Percentiles rank a stretch among this genome's conserved stretches.
These are phyloP conservation scores for Sporopachydermia lactativora DNA, from an alignment of 805 yeast genomes.

Conservation along the genomic window DNA sequence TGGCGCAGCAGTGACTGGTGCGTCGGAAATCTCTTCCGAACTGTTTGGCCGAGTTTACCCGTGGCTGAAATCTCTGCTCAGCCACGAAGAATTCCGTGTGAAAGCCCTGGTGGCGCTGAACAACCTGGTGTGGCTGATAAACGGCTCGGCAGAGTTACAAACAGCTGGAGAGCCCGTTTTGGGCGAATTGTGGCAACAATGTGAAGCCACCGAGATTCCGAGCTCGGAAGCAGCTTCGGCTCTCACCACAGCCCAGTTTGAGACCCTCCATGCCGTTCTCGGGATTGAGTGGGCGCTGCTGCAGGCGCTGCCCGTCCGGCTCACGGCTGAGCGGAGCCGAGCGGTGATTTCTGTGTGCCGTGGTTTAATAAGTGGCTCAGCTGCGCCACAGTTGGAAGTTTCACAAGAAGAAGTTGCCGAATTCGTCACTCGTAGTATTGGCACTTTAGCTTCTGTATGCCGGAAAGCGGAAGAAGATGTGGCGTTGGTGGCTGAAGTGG, in stretches of 20 bases:
- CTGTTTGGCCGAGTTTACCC: constrained; percentile 15
- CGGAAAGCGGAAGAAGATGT: constrained; percentile 26
- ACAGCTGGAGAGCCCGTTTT: constrained; percentile 24
- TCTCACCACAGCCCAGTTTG: constrained; percentile 10
- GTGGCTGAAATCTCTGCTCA: constrained; percentile 23
- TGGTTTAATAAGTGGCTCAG: constrained; percentile 7
- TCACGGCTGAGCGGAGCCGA: constrained; percentile 4
- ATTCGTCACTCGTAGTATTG: constrained; percentile 29
- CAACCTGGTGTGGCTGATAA: constrained; percentile 50
- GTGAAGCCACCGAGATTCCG: neutral
- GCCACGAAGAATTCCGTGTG: constrained; percentile 26
- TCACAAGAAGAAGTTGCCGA: constrained; percentile 22
- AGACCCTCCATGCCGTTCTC: constrained; percentile 17
- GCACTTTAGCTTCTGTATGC: constrained; percentile 39
- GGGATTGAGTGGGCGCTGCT: constrained; percentile 33
- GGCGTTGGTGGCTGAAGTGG: constrained; percentile 29
- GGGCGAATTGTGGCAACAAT: constrained; percentile 13
- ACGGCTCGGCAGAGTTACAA: constrained; percentile 21
- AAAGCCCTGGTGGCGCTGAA: constrained; percentile 52
- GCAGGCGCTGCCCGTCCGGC: constrained; percentile 15
- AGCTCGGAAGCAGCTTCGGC: neutral
- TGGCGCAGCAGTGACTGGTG: neutral
- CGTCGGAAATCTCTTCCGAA: neutral
- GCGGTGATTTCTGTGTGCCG: constrained; percentile 7
- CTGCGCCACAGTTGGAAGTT: constrained; percentile 10